A percentile compares a stretch with the other conserved stretches of the same genome.
These are phyloP conservation scores for Paramecium sexaurelia DNA, from an alignment of 73 alveolate species.

Conservation along the genomic window DNA sequence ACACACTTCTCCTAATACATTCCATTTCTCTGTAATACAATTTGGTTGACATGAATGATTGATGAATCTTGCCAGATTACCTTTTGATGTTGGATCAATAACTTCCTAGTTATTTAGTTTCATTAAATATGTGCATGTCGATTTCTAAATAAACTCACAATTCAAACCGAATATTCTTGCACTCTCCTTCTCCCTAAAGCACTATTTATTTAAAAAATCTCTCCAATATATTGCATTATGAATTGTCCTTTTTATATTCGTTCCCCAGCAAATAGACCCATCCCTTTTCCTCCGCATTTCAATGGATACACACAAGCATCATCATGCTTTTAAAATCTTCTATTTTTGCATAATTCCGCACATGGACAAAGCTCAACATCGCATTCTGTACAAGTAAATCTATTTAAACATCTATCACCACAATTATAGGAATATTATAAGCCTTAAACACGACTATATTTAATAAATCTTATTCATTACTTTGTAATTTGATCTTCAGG, in stretches of 20 bases:
- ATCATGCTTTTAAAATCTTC: constrained; percentile 92
- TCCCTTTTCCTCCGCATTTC: constrained; percentile 91
- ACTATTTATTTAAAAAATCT: constrained; percentile 90
- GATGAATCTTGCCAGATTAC: constrained; percentile 97
- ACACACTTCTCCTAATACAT: constrained; percentile 96
- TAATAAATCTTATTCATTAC: neutral
- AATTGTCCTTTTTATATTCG: constrained; percentile 90
- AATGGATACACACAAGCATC: constrained; percentile 96
- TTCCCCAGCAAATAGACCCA: constrained; percentile 98
- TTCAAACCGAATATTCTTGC: constrained; percentile 82
- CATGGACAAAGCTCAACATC: constrained; percentile 85
- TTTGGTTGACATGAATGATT: constrained; percentile 99
- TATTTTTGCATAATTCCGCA: constrained; percentile 89
- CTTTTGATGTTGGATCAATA: constrained; percentile 96
- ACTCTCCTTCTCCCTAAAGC: constrained; percentile 89
- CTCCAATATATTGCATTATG: constrained; percentile 97
- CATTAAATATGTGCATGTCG: constrained; percentile 96
- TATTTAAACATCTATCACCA: constrained; percentile 92
- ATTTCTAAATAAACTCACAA: constrained; percentile 46
- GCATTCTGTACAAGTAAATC: constrained; percentile 92
- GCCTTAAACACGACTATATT: constrained; percentile 17
- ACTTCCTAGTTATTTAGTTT: constrained; percentile 90
- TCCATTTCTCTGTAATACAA: constrained; percentile 98
- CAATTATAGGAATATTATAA: constrained; percentile 74
- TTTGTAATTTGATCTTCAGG: constrained; percentile 40